Base-by-base conservation (phyloP, 345 rosid species). In the Clarkia xantiana region DNA sequence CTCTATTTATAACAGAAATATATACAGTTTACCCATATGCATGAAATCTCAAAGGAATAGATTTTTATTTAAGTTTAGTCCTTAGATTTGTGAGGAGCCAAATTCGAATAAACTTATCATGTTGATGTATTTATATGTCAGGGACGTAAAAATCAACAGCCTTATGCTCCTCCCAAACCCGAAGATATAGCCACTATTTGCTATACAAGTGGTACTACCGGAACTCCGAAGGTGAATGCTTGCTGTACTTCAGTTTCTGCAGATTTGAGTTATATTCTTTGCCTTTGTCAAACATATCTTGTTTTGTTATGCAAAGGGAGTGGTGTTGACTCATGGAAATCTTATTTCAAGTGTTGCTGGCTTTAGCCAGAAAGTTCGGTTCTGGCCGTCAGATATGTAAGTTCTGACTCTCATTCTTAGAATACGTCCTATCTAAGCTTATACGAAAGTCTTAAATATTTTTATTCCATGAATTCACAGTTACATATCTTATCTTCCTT, bases 191-290 rank as follows among this genome's bases (percentile, higher is more conserved):
- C 95, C 36, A 90, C 97, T 25, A 81, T 89, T 58, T 89, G 95
- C 86, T 89, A 86, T 63, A 89, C 97, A 14, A 86, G 97, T 74
- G 97, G 97, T 52, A 90, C 97, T 44, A 86, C 97, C 18, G 97
- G 97, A 63, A 79, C 84, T 54, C 97, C 97, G 36, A 86, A 86
- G 84, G 97, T 83, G 62, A 55, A 53, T 55, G 15, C 48, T 34
- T 18, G 17, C 47, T 29, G 54, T 43, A 54, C 49, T 49, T 60
- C 61, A 9, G 22, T 39, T 60, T 52, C 53, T 56, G 25, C 61
- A 41, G 58, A 52, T 54, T 36, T 39, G 15, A 41, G 46, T 22
- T n/a, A 38, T 36, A 20, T 50, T 22, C 55, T 60, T 36, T 53
- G 51, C 49, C 39, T 29, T 41, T 14, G 16, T 54, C 43, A n/a